phyloP scores from a whole-genome alignment of 73 alveolate genomes.

The Symbiodinium pilosum region DNA sequence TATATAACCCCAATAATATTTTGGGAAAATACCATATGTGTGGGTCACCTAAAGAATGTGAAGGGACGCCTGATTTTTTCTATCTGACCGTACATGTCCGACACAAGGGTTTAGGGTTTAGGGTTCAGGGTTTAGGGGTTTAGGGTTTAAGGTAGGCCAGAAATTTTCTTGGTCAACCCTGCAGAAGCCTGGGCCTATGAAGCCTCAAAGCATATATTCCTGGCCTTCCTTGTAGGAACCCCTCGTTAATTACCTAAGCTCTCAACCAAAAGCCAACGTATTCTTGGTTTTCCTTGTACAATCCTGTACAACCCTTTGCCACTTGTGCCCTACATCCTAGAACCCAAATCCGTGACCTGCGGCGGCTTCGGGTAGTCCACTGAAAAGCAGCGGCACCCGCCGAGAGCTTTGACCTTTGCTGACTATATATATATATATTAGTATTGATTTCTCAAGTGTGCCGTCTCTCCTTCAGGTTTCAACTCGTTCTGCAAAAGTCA shows the following conservation, averaged over 20 bases:
- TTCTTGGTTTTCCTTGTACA: not conserved
- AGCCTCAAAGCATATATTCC: not conserved
- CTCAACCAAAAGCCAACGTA: not conserved
- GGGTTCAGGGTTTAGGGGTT: not conserved
- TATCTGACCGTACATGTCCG: too few relatives aligned
- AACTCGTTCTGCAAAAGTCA: too few relatives aligned
- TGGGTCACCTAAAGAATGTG: too few relatives aligned
- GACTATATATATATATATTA: too few relatives aligned
- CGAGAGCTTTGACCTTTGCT: conserved; percentile 51
- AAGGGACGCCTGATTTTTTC: too few relatives aligned
- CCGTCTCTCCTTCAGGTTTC: too few relatives aligned
- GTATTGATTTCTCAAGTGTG: too few relatives aligned
- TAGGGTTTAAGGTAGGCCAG: not conserved
- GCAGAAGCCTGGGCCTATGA: not conserved
- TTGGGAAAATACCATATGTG: too few relatives aligned
- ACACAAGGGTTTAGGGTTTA: conserved; percentile 5
- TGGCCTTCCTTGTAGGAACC: too few relatives aligned
- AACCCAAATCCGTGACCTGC: not conserved
- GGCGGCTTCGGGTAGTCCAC: conserved; percentile 94
- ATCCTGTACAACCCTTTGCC: not conserved
- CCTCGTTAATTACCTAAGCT: too few relatives aligned
- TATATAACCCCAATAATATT: too few relatives aligned
- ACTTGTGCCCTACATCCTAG: not conserved
- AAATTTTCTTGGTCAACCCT: too few relatives aligned
- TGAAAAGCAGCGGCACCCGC: conserved; percentile 79